Percentiles rank a stretch among this genome's conserved stretches.
Evolutionary conservation across 192 early-diverging fungal genomes (phyloP).

Genomic region (Backusella liffmaniae): DNA sequence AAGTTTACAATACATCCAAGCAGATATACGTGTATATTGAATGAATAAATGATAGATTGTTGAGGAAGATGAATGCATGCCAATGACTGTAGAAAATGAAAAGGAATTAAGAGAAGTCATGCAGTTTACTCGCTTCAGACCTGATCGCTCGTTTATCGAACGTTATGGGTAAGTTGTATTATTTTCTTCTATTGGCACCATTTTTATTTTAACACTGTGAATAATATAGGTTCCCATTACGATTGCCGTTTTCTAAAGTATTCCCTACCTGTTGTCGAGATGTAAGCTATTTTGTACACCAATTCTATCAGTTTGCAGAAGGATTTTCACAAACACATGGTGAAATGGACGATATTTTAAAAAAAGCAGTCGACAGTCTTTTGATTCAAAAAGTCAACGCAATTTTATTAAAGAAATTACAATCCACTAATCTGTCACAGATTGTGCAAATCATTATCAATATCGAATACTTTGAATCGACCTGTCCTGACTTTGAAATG

Average conservation of each 20-base stretch:
- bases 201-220: background rate
- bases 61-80: slow-evolving; percentile 80
- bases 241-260: slow-evolving; percentile 80
- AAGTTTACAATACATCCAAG: background rate
- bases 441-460: slow-evolving; percentile 88
- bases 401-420: slow-evolving; percentile 63
- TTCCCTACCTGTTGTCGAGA: slow-evolving; percentile 69
- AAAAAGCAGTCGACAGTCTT: slow-evolving; percentile 71
- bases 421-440: slow-evolving; percentile 69
- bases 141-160: slow-evolving; percentile 40
- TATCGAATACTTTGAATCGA: slow-evolving; percentile 69
- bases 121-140: slow-evolving; percentile 60
- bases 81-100: slow-evolving; percentile 65
- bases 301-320: slow-evolving; percentile 85
- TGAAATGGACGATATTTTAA: slow-evolving; percentile 87
- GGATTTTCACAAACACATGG: slow-evolving; percentile 79
- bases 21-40: background rate
- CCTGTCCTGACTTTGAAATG: slow-evolving; percentile 73
- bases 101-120: slow-evolving; percentile 65
- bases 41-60: slow-evolving; percentile 53
- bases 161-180: slow-evolving; percentile 28
- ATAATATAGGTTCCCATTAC: slow-evolving; percentile 63
- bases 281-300: slow-evolving; percentile 68
- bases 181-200: background rate
- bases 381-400: slow-evolving; percentile 69